Percentiles rank a stretch among this genome's conserved stretches.
Evolutionary conservation across 148 eudicot genomes (phyloP).

Genomic region (Polygonum aviculare): DNA sequence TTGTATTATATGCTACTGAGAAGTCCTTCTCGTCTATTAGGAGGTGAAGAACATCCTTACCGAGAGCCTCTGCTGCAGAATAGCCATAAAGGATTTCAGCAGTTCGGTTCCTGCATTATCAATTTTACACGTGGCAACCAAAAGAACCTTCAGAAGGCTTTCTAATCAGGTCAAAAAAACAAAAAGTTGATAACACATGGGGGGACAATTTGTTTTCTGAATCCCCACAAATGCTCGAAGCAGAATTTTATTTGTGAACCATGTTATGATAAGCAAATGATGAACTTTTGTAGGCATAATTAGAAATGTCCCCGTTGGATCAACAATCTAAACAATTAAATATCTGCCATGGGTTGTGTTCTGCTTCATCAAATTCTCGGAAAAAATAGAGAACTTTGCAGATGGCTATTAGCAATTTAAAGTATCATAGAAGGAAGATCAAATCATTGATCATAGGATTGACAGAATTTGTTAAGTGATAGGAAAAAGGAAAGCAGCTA

Average conservation of each 20-base stretch:
- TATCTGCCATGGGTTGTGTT: neutral
- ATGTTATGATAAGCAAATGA: neutral
- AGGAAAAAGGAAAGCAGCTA: neutral
- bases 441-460: neutral
- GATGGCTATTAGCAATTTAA: neutral
- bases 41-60: constrained; percentile 41
- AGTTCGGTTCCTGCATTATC: constrained; percentile 64
- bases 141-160: neutral
- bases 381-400: neutral
- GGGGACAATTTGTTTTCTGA: neutral
- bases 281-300: neutral
- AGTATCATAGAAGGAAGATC: neutral
- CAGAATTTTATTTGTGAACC: neutral
- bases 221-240: neutral
- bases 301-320: neutral
- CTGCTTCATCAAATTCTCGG: neutral
- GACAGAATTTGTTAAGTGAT: neutral
- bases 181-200: neutral
- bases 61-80: constrained; percentile 74
- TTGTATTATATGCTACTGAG: constrained; percentile 35
- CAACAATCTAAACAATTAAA: neutral
- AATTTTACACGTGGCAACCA: constrained; percentile 15
- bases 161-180: neutral
- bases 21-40: constrained; percentile 41
- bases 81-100: constrained; percentile 86